A percentile compares a stretch with the other conserved stretches of the same genome.
phyloP scores from a whole-genome alignment of 192 early-diverging fungal species.

The Entrophospora sp. region DNA sequence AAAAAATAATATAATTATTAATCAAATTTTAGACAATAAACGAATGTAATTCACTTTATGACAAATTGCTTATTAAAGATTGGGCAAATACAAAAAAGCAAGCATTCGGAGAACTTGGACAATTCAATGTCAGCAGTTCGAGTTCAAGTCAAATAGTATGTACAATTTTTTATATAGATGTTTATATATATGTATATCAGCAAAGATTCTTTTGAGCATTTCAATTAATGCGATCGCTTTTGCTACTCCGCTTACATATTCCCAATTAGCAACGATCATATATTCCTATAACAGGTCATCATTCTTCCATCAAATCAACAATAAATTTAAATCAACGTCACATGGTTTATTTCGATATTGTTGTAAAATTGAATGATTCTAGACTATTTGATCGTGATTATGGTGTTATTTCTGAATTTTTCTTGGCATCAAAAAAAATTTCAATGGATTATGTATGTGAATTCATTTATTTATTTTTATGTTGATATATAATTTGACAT shows the following conservation, averaged over 20 bases:
- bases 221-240: background rate
- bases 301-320: background rate
- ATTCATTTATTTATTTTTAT: background rate
- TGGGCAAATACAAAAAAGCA: constrained; percentile 70
- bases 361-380: constrained; percentile 35
- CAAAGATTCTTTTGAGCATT: background rate
- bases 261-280: background rate
- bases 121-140: constrained; percentile 33
- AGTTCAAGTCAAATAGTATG: background rate
- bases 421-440: constrained; percentile 29
- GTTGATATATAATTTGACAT: background rate
- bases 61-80: constrained; percentile 45
- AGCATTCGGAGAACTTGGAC: constrained; percentile 80
- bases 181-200: background rate
- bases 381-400: constrained; percentile 28
- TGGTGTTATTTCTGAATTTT: constrained; percentile 32
- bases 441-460: constrained; percentile 29
- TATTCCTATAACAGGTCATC: background rate
- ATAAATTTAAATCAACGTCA: constrained; percentile 10
- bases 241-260: background rate
- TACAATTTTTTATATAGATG: background rate
- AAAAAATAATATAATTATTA: background rate
- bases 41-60: constrained; percentile 59
- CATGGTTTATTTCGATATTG: constrained; percentile 36
- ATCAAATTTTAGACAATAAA: constrained; percentile 36